Percentiles rank a stretch among this genome's conserved stretches.
Conservation (phyloP, 1,284 basidiomycete species). For the Ceratobasidium sp. region DNA sequence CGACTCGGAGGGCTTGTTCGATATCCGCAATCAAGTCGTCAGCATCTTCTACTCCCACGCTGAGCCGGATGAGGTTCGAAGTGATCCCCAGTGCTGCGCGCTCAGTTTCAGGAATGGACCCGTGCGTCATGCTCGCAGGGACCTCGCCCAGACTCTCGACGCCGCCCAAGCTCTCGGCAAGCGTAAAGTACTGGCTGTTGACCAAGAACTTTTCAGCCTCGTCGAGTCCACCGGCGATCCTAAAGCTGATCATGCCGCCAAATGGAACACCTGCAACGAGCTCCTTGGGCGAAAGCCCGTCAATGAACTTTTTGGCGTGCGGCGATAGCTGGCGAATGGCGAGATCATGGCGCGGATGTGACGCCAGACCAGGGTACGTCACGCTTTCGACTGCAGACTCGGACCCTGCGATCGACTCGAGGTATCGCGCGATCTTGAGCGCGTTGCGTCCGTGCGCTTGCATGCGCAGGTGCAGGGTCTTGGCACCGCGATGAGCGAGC, state of each 20-base stretch:
- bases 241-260: constrained; percentile 50
- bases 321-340: constrained; percentile 63
- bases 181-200: constrained; percentile 77
- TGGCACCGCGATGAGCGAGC: constrained; percentile 91
- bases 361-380: constrained; percentile 70
- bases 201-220: constrained; percentile 81
- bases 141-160: constrained; percentile 61
- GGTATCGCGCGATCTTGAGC: constrained; percentile 77
- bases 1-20: constrained; percentile 73
- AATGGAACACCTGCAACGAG: constrained; percentile 48
- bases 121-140: constrained; percentile 89
- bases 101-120: constrained; percentile 77
- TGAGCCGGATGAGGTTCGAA: constrained; percentile 84
- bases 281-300: constrained; percentile 30
- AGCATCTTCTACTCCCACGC: constrained; percentile 89
- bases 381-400: constrained; percentile 54
- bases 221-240: constrained; percentile 66
- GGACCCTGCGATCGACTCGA: constrained; percentile 65
- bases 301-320: constrained; percentile 67
- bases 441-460: constrained; percentile 89
- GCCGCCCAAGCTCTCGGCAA: constrained; percentile 95
- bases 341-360: constrained; percentile 37
- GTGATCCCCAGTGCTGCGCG: constrained; percentile 81
- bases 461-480: constrained; percentile 91
- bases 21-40: constrained; percentile 86